Evolutionary conservation across 1,284 basidiomycete genomes (phyloP).

Genomic region (Microbotryum intermedium): DNA sequence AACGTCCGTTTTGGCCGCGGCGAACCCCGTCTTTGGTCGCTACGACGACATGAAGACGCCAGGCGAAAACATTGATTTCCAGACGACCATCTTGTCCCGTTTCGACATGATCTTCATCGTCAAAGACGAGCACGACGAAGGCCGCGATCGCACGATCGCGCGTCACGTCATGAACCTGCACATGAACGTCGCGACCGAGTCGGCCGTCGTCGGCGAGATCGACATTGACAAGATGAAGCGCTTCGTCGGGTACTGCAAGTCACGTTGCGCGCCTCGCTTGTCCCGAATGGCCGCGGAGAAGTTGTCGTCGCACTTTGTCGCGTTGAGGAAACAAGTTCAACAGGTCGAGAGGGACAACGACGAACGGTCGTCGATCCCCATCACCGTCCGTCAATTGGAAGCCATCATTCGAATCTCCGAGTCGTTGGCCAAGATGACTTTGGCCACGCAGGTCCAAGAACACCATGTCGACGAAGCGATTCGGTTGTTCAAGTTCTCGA

Average conservation of each 20-base stretch:
- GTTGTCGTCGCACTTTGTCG: slow-evolving; percentile 94
- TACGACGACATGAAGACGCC: slow-evolving; percentile 97
- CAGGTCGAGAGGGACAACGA: slow-evolving; percentile 95
- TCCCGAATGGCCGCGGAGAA: slow-evolving; percentile 92
- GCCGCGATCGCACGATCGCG: slow-evolving; percentile 88
- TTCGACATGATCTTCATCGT: slow-evolving; percentile 99
- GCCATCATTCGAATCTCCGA: slow-evolving; percentile 99
- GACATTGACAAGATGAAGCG: slow-evolving; percentile 98
- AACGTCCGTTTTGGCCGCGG: slow-evolving; percentile 92
- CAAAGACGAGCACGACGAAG: slow-evolving; percentile 95
- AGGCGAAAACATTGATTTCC: slow-evolving; percentile 97
- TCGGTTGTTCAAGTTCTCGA: slow-evolving; percentile 94
- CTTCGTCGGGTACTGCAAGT: slow-evolving; percentile 92
- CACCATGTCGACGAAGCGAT: slow-evolving; percentile 98
- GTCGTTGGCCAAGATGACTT: slow-evolving; percentile 86
- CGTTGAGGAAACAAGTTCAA: slow-evolving; percentile 86
- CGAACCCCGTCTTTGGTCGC: slow-evolving; percentile 96
- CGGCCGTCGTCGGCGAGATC: slow-evolving; percentile 77
- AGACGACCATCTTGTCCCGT: slow-evolving; percentile 94
- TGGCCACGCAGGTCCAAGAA: slow-evolving; percentile 74
- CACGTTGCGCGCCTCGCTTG: slow-evolving; percentile 92
- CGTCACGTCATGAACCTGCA: slow-evolving; percentile 98
- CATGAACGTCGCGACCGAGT: slow-evolving; percentile 77
- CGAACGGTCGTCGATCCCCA: slow-evolving; percentile 94
- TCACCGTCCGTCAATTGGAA: slow-evolving; percentile 92